Percentiles rank a stretch among this genome's conserved stretches.
These are phyloP conservation scores for Rubia balearica DNA, from an alignment of 305 asterid species.

Conservation along the genomic window DNA sequence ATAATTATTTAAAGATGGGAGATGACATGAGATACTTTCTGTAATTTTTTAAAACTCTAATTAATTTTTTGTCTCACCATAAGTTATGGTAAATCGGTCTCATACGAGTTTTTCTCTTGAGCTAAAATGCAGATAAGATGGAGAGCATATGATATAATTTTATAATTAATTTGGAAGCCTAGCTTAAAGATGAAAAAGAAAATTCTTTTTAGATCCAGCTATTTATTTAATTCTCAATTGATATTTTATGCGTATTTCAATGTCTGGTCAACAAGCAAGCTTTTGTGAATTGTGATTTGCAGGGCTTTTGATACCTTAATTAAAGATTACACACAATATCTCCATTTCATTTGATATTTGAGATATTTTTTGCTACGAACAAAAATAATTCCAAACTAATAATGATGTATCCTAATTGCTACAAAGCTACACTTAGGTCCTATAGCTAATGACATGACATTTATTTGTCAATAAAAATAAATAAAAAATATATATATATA, in stretches of 20 bases:
- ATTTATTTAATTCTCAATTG: neutral
- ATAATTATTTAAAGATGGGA: too few relatives aligned
- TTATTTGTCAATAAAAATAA: neutral
- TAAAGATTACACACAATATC: neutral
- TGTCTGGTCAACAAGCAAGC: neutral
- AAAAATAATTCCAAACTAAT: neutral
- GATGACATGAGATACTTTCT: too few relatives aligned
- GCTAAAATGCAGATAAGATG: too few relatives aligned
- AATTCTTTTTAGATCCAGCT: too few relatives aligned
- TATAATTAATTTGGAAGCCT: neutral
- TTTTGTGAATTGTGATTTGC: neutral
- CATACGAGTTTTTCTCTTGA: too few relatives aligned
- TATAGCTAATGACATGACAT: neutral
- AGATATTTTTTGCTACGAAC: neutral
- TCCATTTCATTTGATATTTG: neutral
- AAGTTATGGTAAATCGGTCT: too few relatives aligned
- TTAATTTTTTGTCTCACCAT: too few relatives aligned
- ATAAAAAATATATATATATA: too few relatives aligned
- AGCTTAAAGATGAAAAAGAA: neutral
- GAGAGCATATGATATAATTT: too few relatives aligned
- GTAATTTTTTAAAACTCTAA: too few relatives aligned
- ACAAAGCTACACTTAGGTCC: neutral
- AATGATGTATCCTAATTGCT: neutral
- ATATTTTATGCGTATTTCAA: neutral
- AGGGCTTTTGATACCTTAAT: neutral